Evolutionary conservation across 768 basidiomycete species (phyloP).

Genomic region (Suillus subalutaceus): DNA sequence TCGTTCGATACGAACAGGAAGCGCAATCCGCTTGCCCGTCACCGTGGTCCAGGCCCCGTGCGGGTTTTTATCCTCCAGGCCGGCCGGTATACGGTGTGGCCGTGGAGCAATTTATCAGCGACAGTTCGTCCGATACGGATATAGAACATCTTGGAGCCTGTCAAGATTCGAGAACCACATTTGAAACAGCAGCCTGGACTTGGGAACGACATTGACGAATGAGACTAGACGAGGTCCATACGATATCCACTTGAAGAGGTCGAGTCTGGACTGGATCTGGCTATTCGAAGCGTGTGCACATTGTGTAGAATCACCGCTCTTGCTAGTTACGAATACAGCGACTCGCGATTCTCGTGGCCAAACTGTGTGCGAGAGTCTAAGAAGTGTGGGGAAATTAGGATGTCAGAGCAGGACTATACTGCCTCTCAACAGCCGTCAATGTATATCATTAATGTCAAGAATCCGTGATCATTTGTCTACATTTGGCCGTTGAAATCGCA

Average conservation of each 20-base stretch:
- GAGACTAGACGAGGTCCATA: conserved; percentile 83
- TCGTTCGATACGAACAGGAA: conserved; percentile 85
- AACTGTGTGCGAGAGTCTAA: not conserved
- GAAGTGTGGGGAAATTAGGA: not conserved
- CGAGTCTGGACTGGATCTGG: conserved; percentile 52
- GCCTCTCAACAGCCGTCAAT: not conserved
- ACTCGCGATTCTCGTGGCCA: not conserved
- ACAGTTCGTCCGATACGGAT: conserved; percentile 11
- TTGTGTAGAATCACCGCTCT: not conserved
- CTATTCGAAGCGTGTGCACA: conserved; percentile 43
- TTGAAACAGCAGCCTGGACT: conserved; percentile 66
- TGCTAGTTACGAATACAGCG: not conserved
- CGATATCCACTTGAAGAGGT: conserved; percentile 71
- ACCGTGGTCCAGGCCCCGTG: conserved; percentile 68
- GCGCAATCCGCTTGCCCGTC: conserved; percentile 83
- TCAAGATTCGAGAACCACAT: conserved; percentile 39
- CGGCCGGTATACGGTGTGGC: conserved; percentile 66
- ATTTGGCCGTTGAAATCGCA: not conserved
- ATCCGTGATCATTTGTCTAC: not conserved
- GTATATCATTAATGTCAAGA: no score
- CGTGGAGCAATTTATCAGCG: conserved; percentile 88
- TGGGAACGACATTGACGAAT: conserved; percentile 98
- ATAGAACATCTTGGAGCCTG: not conserved
- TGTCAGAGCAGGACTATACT: not conserved
- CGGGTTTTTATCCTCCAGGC: no score